A percentile compares a stretch with the other conserved stretches of the same genome.
Conservation (phyloP, 2,329 filamentous ascomycete species). For the Sarocladiaceae sp. region DNA sequence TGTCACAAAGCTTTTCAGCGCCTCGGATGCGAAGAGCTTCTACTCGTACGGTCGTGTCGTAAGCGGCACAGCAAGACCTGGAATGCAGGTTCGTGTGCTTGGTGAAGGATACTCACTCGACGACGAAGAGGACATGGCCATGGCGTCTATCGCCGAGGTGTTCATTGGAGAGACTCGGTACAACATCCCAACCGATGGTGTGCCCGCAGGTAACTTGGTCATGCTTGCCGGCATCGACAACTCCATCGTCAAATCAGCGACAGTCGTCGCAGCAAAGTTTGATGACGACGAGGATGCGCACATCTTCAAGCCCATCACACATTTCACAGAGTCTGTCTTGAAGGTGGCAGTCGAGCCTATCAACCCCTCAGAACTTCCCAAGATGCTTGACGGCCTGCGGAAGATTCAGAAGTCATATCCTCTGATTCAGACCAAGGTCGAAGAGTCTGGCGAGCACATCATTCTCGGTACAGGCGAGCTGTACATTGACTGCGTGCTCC, state of each 20-base stretch:
- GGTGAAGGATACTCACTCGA: slow-evolving; percentile 95
- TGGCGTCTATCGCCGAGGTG: slow-evolving; percentile 77
- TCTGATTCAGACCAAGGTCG: slow-evolving; percentile 91
- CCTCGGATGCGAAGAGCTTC: slow-evolving; percentile 85
- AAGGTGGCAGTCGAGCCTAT: slow-evolving; percentile 98
- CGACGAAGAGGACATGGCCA: slow-evolving; percentile 95
- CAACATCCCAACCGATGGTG: slow-evolving; percentile 84
- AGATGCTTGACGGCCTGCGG: slow-evolving; percentile 95
- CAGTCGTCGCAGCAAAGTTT: slow-evolving; percentile 74
- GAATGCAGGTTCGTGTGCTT: slow-evolving; percentile 80
- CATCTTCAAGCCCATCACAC: slow-evolving; percentile 87
- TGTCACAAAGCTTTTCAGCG: slow-evolving; percentile 89
- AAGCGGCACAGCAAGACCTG: slow-evolving; percentile 82
- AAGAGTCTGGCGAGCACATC: slow-evolving; percentile 96
- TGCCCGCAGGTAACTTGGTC: slow-evolving; percentile 91
- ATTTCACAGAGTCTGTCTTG: slow-evolving; percentile 96
- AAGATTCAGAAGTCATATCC: slow-evolving; percentile 99
- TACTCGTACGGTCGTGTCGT: slow-evolving; percentile 86
- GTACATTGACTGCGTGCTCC: slow-evolving; percentile 99
- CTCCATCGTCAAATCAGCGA: slow-evolving; percentile 96
- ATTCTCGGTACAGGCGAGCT: slow-evolving; percentile 92
- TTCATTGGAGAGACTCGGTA: slow-evolving; percentile 92
- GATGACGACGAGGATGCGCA: slow-evolving; percentile 88
- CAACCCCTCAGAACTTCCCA: slow-evolving; percentile 94
- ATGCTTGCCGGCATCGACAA: slow-evolving; percentile 93